Evolutionary conservation across 2,329 filamentous ascomycete species (phyloP).

Genomic region (Colletotrichum limetticola): DNA sequence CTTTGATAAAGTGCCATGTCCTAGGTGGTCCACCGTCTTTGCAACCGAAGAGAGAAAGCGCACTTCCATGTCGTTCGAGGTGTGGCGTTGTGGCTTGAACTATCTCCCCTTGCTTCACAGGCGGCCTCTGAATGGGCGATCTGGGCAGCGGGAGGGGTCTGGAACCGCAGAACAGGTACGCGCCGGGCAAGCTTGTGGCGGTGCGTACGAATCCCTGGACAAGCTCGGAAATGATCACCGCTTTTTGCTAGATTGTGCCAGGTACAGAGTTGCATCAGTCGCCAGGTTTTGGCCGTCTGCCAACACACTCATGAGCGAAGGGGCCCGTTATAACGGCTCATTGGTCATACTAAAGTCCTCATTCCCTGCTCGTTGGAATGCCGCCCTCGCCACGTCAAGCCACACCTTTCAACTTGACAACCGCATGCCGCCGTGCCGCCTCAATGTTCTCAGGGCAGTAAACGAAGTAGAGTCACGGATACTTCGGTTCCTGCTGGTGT

Average conservation of each 20-base stretch:
- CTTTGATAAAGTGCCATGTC: conserved; percentile 16
- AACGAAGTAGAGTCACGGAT: neutral
- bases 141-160: conserved; percentile 4
- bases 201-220: conserved; percentile 25
- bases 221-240: conserved; percentile 32
- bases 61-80: conserved; percentile 4
- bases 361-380: neutral
- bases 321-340: neutral
- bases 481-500: neutral
- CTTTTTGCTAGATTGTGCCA: conserved; percentile 18
- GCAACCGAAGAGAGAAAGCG: neutral
- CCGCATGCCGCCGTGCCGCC: neutral
- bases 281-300: neutral
- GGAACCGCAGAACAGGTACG: conserved; percentile 17
- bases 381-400: conserved; percentile 30
- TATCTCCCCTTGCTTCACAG: neutral
- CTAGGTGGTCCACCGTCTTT: neutral
- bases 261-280: conserved; percentile 26
- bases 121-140: conserved; percentile 8
- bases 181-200: conserved; percentile 17
- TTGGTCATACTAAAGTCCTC: conserved; percentile 8
- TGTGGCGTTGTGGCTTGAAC: conserved; percentile 20
- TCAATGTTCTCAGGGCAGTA: neutral
- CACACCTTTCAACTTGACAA: conserved; percentile 12
- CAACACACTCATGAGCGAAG: conserved; percentile 5